Evolutionary conservation across 352 stramenopile genomes (phyloP).

Genomic region (Globisporangium barbulae): DNA sequence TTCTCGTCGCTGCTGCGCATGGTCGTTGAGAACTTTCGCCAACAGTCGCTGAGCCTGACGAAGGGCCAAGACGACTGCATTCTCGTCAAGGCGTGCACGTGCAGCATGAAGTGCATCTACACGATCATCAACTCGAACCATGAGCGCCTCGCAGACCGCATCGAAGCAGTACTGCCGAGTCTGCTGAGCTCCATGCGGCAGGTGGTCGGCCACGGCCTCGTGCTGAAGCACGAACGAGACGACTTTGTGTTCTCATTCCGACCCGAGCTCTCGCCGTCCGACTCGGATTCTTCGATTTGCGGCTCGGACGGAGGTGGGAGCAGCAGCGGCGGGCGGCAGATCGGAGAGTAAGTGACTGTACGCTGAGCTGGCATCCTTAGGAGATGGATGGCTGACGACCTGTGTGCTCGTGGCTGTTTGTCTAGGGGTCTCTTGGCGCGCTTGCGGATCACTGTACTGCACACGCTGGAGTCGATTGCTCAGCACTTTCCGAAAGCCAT

Average conservation of each 20-base stretch:
- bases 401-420: background rate
- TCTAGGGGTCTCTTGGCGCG: conserved; percentile 61
- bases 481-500: conserved; percentile 66
- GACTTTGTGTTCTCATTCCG: conserved; percentile 54
- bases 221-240: conserved; percentile 47
- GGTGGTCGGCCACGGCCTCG: conserved; percentile 64
- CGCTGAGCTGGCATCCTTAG: background rate
- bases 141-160: conserved; percentile 55
- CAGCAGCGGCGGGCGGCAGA: conserved; percentile 20
- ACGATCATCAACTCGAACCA: conserved; percentile 75
- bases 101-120: conserved; percentile 86
- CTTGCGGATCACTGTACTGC: conserved; percentile 70
- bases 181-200: conserved; percentile 78
- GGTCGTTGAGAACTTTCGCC: conserved; percentile 83
- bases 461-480: conserved; percentile 66
- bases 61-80: conserved; percentile 71
- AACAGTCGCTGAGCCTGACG: conserved; percentile 65
- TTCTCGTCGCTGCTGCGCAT: conserved; percentile 76
- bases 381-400: background rate
- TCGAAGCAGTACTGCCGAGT: conserved; percentile 51
- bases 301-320: conserved; percentile 47
- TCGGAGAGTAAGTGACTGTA: conserved; percentile 44
- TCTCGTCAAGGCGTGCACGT: conserved; percentile 79
- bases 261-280: conserved; percentile 51
- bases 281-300: conserved; percentile 75